phyloP scores from a whole-genome alignment of 1,284 basidiomycete genomes.

The Ustilago esculenta region DNA sequence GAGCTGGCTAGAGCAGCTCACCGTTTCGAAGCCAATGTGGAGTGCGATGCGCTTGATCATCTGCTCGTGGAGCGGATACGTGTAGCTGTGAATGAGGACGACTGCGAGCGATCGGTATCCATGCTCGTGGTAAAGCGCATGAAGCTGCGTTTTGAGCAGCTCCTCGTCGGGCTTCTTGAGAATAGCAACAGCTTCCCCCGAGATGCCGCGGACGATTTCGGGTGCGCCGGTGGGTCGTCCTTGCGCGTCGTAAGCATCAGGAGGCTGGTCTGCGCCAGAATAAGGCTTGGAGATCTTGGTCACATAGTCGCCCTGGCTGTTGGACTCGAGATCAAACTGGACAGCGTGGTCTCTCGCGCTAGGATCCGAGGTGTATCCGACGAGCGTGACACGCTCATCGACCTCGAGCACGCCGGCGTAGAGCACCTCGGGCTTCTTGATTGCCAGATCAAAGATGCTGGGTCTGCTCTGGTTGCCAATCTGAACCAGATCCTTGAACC shows the following conservation, averaged over 20 bases:
- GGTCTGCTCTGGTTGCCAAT: constrained; percentile 92
- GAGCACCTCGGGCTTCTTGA: constrained; percentile 76
- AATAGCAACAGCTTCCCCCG: constrained; percentile 90
- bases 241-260: constrained; percentile 77
- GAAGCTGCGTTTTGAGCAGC: constrained; percentile 71
- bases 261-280: constrained; percentile 68
- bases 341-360: constrained; percentile 74
- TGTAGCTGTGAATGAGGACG: constrained; percentile 90
- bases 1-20: constrained; percentile 86
- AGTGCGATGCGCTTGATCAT: constrained; percentile 79
- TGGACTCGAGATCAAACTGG: constrained; percentile 47
- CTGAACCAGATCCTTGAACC: constrained; percentile 87
- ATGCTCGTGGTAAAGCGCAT: constrained; percentile 74
- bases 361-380: constrained; percentile 91
- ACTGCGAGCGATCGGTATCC: constrained; percentile 87
- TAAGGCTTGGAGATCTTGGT: constrained; percentile 42
- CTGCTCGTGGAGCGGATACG: constrained; percentile 83
- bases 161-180: constrained; percentile 74
- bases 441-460: constrained; percentile 72
- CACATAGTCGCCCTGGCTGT: constrained; percentile 2
- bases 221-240: constrained; percentile 76
- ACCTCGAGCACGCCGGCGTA: constrained; percentile 85
- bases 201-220: constrained; percentile 79
- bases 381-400: constrained; percentile 91
- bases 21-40: constrained; percentile 82